Evolutionary conservation across 73 alveolate species (phyloP), one percentile per base, ranked within the genome.

Genomic region (Urostyla sp.): DNA sequence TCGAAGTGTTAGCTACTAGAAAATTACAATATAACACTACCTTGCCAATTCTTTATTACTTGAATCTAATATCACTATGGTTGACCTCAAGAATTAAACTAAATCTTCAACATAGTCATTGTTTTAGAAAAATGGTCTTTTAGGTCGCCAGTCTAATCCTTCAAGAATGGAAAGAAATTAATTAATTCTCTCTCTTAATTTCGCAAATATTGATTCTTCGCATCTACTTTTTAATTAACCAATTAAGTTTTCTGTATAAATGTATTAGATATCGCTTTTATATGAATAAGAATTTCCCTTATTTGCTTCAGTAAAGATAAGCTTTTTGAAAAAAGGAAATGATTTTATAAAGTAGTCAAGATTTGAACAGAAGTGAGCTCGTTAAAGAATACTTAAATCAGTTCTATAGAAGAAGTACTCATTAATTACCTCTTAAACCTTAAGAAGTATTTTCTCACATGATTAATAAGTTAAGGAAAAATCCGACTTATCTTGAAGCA

Each of bases 101-200:
- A 73, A 31, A 37, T 73, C 85, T 31, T 73, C 85, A 4, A 73
- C 75, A 60, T 46, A 73, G 2, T 73, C 85, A 52, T 73, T 48
- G 21, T 50, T 56, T 20, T 18, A n/a, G 4, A 15, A 13, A 48
- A 32, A 49, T 10, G 59, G 57, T 32, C 32, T 34, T 60, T 73
- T 73, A 0, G 85, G 85, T 34, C 67, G 31, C 85, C 85, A 73
- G 34, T 21, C 8, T 16, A 73, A 16, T 37, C 85, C 85, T 16
- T 73, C 85, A 35, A 73, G 32, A 15, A 73, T 49, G 23, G 73
- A 16, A 0, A 73, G 60, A 50, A 73, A 73, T 26, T 73, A 73
- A 31, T 24, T 53, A 28, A 73, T 50, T 60, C 54, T 73, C 50
- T 52, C 8, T 26, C 85, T 73, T 3, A 73, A 20, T 46, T 73